Percentiles rank a stretch among this genome's conserved stretches.
Conservation (phyloP, 2,329 filamentous ascomycete genomes). For the Pseudocercospora fijiensis region DNA sequence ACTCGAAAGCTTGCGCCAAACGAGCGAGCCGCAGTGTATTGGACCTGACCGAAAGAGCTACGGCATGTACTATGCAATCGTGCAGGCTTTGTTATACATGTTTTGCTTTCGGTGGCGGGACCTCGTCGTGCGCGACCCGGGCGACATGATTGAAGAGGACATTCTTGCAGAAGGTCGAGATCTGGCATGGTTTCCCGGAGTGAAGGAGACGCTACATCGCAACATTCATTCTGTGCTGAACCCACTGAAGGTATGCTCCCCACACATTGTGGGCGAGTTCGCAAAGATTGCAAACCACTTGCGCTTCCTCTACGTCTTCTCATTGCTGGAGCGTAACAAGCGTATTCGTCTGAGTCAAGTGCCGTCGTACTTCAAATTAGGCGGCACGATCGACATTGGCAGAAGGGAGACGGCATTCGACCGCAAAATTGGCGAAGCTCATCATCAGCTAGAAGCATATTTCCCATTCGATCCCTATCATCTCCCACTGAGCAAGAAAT, state of each 20-base stretch:
- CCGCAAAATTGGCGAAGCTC: constrained; percentile 66
- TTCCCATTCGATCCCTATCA: constrained; percentile 98
- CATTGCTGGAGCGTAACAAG: constrained; percentile 88
- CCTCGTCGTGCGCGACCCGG: constrained; percentile 59
- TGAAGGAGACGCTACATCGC: constrained; percentile 70
- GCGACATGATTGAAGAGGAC: constrained; percentile 53
- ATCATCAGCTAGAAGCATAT: constrained; percentile 85
- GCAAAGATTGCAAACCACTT: constrained; percentile 83
- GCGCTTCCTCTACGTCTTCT: constrained; percentile 83
- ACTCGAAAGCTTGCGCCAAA: constrained; percentile 69
- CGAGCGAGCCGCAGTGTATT: constrained; percentile 71
- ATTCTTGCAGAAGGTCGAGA: constrained; percentile 66
- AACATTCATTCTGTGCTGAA: constrained; percentile 89
- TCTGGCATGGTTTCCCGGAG: constrained; percentile 71
- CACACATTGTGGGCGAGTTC: constrained; percentile 86
- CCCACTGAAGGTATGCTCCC: constrained; percentile 90
- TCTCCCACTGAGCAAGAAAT: constrained; percentile 78
- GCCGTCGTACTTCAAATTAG: constrained; percentile 49
- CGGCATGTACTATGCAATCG: constrained; percentile 78
- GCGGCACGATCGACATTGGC: constrained; percentile 45
- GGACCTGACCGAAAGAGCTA: constrained; percentile 85
- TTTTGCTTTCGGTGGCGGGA: constrained; percentile 99
- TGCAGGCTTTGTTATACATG: constrained; percentile 89
- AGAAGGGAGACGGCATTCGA: constrained; percentile 57
- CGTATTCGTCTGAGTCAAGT: constrained; percentile 75